These are phyloP conservation scores for Anethum foeniculum DNA, from an alignment of 140 eudicot genomes.

Conservation along the genomic window DNA sequence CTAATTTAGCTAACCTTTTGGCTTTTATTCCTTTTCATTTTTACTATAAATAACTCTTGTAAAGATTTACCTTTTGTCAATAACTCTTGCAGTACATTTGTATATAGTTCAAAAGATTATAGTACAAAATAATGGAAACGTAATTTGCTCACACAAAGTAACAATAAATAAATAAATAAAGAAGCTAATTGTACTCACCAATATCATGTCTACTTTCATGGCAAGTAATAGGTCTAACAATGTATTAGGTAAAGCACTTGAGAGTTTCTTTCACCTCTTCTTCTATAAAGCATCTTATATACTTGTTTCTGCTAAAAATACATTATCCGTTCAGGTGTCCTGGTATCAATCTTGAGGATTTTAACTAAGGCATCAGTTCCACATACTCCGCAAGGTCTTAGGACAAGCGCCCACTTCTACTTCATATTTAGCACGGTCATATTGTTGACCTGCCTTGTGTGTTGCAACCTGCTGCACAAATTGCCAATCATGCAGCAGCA, in stretches of 20 bases:
- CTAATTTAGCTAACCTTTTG: not conserved
- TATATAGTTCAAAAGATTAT: not conserved
- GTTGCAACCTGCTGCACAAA: conserved; percentile 47
- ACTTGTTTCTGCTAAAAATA: not conserved
- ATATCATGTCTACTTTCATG: not conserved
- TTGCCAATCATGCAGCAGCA: conserved; percentile 56
- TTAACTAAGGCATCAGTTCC: conserved; percentile 78
- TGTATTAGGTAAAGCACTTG: not conserved
- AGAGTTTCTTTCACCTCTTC: not conserved
- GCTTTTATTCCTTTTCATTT: not conserved
- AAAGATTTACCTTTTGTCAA: not conserved
- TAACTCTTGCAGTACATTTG: not conserved
- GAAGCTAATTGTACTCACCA: not conserved
- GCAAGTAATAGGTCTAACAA: not conserved
- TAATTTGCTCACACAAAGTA: not conserved
- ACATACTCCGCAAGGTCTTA: conserved; percentile 62
- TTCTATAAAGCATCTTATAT: not conserved
- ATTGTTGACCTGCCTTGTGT: conserved; percentile 46
- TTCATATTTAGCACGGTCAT: conserved; percentile 49
- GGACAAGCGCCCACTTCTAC: conserved; percentile 64
- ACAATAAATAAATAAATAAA: not conserved
- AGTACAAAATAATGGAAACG: not conserved
- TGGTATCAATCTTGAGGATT: conserved; percentile 53
- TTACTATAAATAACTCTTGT: not conserved
- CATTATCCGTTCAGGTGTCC: conserved; percentile 37